Conservation (phyloP, 345 rosid genomes). For the Aquilaria sinensis region DNA sequence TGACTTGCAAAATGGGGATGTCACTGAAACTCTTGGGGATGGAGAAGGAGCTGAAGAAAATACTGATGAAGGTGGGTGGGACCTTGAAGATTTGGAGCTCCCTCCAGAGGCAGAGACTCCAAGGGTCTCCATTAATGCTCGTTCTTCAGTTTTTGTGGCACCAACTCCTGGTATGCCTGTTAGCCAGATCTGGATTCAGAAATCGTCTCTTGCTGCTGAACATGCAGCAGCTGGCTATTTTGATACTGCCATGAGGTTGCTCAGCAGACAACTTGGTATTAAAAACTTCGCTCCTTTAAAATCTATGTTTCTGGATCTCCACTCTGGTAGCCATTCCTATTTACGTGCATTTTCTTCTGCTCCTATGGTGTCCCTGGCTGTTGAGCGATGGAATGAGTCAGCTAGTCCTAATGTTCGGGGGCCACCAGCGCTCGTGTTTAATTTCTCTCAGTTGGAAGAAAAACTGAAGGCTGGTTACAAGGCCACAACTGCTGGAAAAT, state of each 20-base stretch:
- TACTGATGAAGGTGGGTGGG: conserved; percentile 87
- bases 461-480: conserved; percentile 86
- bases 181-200: conserved; percentile 81
- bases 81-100: conserved; percentile 78
- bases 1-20: conserved; percentile 56
- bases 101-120: conserved; percentile 84
- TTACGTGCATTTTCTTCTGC: conserved; percentile 68
- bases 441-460: conserved; percentile 80
- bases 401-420: conserved; percentile 79
- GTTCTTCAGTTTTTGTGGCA: conserved; percentile 63
- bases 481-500: conserved; percentile 76
- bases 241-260: conserved; percentile 85
- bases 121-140: conserved; percentile 43
- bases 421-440: conserved; percentile 73
- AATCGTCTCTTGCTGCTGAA: conserved; percentile 84
- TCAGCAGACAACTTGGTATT: conserved; percentile 83
- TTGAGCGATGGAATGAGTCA: conserved; percentile 73
- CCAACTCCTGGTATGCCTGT: conserved; percentile 87
- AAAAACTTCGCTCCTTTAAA: conserved; percentile 65
- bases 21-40: conserved; percentile 49
- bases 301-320: conserved; percentile 66
- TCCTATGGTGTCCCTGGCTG: conserved; percentile 69
- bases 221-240: conserved; percentile 90
- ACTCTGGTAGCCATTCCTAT: conserved; percentile 69
- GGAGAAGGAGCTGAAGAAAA: conserved; percentile 62